phyloP scores from a whole-genome alignment of 2,329 filamentous ascomycete species.

The Ophiostoma ulmi region DNA sequence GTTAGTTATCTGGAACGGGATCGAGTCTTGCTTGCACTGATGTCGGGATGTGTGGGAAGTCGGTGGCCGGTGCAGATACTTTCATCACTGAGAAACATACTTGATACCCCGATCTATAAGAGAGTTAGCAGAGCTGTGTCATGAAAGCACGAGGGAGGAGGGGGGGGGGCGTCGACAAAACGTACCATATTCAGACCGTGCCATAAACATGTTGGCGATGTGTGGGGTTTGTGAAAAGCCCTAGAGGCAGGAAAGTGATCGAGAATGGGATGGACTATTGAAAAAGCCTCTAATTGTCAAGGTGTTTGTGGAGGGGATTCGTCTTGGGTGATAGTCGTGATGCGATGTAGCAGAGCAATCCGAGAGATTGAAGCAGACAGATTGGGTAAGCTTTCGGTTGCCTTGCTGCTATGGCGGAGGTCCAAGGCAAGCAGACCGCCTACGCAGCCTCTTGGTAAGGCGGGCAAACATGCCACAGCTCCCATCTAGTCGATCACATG shows the following conservation, averaged over 20 bases:
- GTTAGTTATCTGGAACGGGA: background rate
- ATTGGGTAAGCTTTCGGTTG: conserved; percentile 19
- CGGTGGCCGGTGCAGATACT: background rate
- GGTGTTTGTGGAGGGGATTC: background rate
- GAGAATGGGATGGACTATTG: background rate
- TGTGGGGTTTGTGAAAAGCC: conserved; percentile 25
- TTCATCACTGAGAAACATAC: conserved; percentile 42
- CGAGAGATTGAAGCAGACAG: conserved; percentile 5
- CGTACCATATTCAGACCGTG: conserved; percentile 98
- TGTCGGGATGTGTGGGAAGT: background rate
- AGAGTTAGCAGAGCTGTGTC: background rate
- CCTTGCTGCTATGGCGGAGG: conserved; percentile 14
- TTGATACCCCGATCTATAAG: conserved; percentile 89
- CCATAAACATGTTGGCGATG: conserved; percentile 88
- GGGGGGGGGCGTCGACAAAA: conserved; percentile 24
- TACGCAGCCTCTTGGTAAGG: conserved; percentile 28
- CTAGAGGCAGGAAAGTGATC: conserved; percentile 17
- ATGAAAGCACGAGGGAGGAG: conserved; percentile 24
- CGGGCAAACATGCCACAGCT: background rate
- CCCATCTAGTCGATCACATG: background rate
- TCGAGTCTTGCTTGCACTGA: background rate
- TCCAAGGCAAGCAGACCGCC: conserved; percentile 32
- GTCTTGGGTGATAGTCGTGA: conserved; percentile 18
- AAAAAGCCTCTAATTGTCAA: conserved; percentile 4
- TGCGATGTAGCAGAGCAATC: conserved; percentile 17